phyloP scores from a whole-genome alignment of 495 filamentous ascomycete genomes.

The Tuber calosporum region DNA sequence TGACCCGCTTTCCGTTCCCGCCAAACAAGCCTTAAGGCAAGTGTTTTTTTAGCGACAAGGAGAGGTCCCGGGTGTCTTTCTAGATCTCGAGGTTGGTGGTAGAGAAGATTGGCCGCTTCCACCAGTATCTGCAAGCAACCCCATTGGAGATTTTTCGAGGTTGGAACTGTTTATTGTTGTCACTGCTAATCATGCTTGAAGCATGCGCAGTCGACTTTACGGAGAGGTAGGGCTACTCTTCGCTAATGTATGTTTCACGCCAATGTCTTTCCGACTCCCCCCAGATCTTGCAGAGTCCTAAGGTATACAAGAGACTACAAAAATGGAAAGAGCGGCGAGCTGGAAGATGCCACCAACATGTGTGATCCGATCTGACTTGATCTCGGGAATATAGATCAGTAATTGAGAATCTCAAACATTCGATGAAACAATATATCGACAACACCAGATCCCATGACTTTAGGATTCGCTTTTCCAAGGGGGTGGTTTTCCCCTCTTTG shows the following conservation, averaged over 20 bases:
- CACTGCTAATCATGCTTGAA: not conserved
- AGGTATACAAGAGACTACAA: not conserved
- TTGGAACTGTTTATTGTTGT: not conserved
- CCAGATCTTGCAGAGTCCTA: not conserved
- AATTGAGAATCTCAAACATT: not conserved
- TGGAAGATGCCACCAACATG: not conserved
- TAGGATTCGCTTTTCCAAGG: no score
- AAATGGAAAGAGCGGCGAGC: not conserved
- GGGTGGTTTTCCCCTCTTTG: no score
- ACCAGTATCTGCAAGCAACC: not conserved
- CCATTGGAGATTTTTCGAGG: not conserved
- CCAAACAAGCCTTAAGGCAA: no score
- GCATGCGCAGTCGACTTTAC: not conserved
- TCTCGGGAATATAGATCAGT: not conserved
- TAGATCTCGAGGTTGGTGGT: conserved; percentile 46
- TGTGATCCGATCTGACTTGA: not conserved
- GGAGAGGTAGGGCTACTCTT: no score
- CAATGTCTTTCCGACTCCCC: not conserved
- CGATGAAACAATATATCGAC: no score
- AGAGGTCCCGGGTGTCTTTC: conserved; percentile 44
- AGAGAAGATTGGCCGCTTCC: conserved; percentile 40
- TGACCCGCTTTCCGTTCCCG: no score
- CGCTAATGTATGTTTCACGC: not conserved
- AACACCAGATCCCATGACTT: no score
- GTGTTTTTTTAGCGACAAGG: conserved; percentile 35